Percentiles rank a stretch among this genome's conserved stretches.
phyloP scores from a whole-genome alignment of 371 early-diverging fungal species.

The Choanephora cucurbitarum region DNA sequence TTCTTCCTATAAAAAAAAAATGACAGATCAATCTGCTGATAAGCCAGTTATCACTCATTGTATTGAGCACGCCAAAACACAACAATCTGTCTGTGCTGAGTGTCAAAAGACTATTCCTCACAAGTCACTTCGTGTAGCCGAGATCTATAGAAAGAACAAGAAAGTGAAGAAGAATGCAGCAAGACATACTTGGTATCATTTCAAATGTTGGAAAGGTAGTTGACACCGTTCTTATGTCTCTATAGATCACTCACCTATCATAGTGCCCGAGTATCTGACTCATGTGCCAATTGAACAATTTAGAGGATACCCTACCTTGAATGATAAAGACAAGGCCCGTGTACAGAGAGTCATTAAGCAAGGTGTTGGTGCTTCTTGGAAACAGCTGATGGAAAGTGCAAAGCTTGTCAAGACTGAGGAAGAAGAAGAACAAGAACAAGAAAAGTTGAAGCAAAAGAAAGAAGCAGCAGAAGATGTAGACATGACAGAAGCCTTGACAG shows the following conservation, averaged over 20 bases:
- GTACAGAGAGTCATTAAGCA: conserved; percentile 47
- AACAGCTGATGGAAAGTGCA: conserved; percentile 35
- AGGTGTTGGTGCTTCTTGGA: conserved; percentile 49
- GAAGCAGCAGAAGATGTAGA: conserved; percentile 27
- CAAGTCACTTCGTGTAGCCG: conserved; percentile 52
- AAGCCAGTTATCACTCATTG: conserved; percentile 51
- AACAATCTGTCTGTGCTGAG: conserved; percentile 43
- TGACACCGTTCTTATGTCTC: no score
- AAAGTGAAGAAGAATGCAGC: conserved; percentile 58
- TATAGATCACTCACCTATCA: conserved; percentile 7
- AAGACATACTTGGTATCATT: conserved; percentile 59
- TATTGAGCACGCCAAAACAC: conserved; percentile 53
- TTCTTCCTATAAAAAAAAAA: background rate
- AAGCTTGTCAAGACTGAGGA: conserved; percentile 42
- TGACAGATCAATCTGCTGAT: conserved; percentile 19
- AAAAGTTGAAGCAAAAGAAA: conserved; percentile 33
- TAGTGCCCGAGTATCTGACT: conserved; percentile 38
- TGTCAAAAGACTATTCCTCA: conserved; percentile 53
- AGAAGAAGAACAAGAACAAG: conserved; percentile 36
- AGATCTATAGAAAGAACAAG: conserved; percentile 52
- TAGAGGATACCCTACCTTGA: conserved; percentile 37
- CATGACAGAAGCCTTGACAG: conserved; percentile 26
- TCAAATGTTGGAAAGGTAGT: conserved; percentile 61
- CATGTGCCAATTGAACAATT: conserved; percentile 43
- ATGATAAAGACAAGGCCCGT: conserved; percentile 49